Evolutionary conservation across 495 filamentous ascomycete genomes (phyloP), one percentile per base, ranked within the genome.

Genomic region (Trypethelium eluteriae): DNA sequence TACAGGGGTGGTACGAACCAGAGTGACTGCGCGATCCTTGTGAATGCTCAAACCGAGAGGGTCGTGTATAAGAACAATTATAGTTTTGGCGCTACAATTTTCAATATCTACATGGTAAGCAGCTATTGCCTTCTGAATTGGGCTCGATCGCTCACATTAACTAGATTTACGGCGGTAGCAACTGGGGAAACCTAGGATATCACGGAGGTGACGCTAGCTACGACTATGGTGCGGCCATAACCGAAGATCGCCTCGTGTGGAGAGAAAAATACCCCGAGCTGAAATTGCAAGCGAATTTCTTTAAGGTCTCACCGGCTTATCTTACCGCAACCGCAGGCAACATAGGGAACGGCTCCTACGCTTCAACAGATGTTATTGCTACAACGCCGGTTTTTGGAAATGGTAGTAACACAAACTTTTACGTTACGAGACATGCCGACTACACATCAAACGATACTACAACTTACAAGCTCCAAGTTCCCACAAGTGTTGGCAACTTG

Each of bases 11-110:
- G 88, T 18, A 70, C 73, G 5, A 86, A 88, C 0, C 90, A 86
- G 63, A 81, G 81, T 0, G 77, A 83, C 64, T 92, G 89, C 68
- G 77, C 82, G 38, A 73, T 74, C 32, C 79, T 90, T 34, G 71
- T 89, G 18, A 88, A 88, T 67, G 75, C 84, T 49, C 85, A 91
- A 68, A 89, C 89, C 65, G 85, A 88, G 66, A 76, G 88, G 39
- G 86, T 92, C 2, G 87, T 89, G 67, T 89, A 91, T 71, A 92
- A 91, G 81, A 90, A 92, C 68, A 81, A 85, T 70, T 85, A 85
- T 62, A 85, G 84, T 41, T 84, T 86, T 57, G 84, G 83, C 36
- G 80, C 81, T 41, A 79, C 79, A 1, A 79, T 88, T 36, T 74
- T 88, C 53, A 87, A 85, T 47, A 68, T 88, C 11, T 89, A 90